Evolutionary conservation across 768 basidiomycete species (phyloP).

Genomic region (Psilocybe cubensis): DNA sequence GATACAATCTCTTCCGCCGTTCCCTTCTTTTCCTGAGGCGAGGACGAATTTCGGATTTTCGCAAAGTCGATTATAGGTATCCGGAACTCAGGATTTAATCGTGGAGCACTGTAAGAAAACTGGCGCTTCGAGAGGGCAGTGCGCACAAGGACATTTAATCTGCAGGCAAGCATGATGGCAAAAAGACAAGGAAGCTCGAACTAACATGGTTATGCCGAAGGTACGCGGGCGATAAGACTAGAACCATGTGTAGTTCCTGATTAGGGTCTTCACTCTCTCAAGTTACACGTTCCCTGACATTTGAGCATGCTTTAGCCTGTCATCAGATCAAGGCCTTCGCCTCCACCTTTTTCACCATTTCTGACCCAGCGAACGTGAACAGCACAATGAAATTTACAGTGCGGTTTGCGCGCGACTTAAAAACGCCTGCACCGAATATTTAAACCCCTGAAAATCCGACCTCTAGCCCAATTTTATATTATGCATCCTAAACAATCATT

Average conservation of each 20-base stretch:
- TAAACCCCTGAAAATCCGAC: not conserved
- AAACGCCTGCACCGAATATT: slow-evolving; percentile 4
- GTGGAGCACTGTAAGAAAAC: slow-evolving; percentile 29
- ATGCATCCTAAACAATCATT: slow-evolving; percentile 22
- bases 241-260: slow-evolving; percentile 2
- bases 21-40: slow-evolving; percentile 56
- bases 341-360: not conserved
- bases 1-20: slow-evolving; percentile 72
- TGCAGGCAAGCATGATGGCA: slow-evolving; percentile 28
- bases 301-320: slow-evolving; percentile 14
- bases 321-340: slow-evolving; percentile 1
- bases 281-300: not conserved
- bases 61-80: slow-evolving; percentile 85
- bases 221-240: slow-evolving; percentile 12
- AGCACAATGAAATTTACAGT: slow-evolving; percentile 7
- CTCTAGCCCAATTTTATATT: not conserved
- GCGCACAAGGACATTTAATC: slow-evolving; percentile 24
- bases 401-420: slow-evolving; percentile 12
- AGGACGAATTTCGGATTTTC: slow-evolving; percentile 58
- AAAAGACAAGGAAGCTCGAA: not conserved
- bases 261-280: not conserved
- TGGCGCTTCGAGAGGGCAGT: slow-evolving; percentile 23
- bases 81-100: slow-evolving; percentile 39
- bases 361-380: slow-evolving; percentile 11
- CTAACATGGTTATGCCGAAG: not conserved